These are phyloP conservation scores for Sphagnum contortum DNA, from an alignment of 225 moss, liverwort and hornwort species.

Conservation along the genomic window DNA sequence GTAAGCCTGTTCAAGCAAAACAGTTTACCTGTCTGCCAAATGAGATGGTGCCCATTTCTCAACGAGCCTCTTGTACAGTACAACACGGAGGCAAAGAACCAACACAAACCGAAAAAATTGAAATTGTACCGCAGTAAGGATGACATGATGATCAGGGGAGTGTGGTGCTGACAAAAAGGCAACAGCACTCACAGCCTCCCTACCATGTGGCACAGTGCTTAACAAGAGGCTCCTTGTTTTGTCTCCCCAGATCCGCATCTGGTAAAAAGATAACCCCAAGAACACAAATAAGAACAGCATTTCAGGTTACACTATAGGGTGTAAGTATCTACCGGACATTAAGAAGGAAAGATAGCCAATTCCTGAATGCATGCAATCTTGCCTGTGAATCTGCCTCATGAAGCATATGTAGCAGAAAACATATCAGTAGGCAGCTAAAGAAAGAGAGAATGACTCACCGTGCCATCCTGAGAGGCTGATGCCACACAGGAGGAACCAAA, in stretches of 20 bases:
- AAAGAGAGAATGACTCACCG: conserved; percentile 34
- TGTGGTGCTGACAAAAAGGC: conserved; percentile 76
- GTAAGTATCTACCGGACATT: neutral
- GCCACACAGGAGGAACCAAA: conserved; percentile 62
- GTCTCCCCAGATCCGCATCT: conserved; percentile 94
- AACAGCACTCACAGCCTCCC: conserved; percentile 82
- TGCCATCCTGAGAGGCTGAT: conserved; percentile 87
- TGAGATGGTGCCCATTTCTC: too few species aligned
- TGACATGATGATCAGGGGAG: conserved; percentile 56
- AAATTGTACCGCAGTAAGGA: conserved; percentile 71
- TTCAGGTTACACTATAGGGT: neutral
- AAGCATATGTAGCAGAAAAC: conserved; percentile 3
- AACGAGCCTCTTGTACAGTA: neutral
- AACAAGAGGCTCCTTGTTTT: conserved; percentile 53
- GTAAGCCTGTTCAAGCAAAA: neutral
- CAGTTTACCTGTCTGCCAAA: too few species aligned
- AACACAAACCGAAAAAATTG: too few species aligned
- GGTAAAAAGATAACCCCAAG: neutral
- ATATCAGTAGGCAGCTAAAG: neutral
- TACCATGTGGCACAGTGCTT: conserved; percentile 63
- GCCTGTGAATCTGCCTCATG: too few species aligned
- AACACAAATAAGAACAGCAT: neutral
- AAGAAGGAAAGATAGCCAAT: too few species aligned
- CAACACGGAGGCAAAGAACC: neutral
- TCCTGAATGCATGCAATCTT: too few species aligned